Conservation (phyloP, 352 stramenopile genomes). For the Pythium dissotocum region DNA sequence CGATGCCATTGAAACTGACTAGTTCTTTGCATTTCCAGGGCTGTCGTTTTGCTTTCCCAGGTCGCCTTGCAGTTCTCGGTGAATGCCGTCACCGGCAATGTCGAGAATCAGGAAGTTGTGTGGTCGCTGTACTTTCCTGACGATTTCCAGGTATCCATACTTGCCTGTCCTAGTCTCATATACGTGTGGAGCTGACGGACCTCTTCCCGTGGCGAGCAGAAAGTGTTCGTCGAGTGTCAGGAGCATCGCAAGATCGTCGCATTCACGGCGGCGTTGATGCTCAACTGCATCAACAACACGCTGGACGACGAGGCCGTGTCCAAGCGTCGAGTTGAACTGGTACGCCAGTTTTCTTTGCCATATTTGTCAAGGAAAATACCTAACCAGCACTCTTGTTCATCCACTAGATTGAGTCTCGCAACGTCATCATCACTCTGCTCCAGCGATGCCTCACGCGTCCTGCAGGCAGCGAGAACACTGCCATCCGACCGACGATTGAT, state of each 20-base stretch:
- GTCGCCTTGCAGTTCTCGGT: slow-evolving; percentile 77
- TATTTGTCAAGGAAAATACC: background rate
- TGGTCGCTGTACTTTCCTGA: slow-evolving; percentile 75
- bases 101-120: slow-evolving; percentile 43
- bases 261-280: slow-evolving; percentile 56
- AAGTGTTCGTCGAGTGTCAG: slow-evolving; percentile 82
- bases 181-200: too few species aligned
- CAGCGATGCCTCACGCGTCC: slow-evolving; percentile 68
- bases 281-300: slow-evolving; percentile 68
- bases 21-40: slow-evolving; percentile 20
- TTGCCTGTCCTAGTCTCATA: too few species aligned
- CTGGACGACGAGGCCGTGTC: slow-evolving; percentile 27
- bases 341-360: slow-evolving; percentile 11
- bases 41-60: slow-evolving; percentile 55
- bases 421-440: slow-evolving; percentile 72
- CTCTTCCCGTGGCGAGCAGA: too few species aligned
- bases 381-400: background rate
- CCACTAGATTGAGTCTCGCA: slow-evolving; percentile 56
- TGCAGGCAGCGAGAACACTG: background rate
- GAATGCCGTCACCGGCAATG: slow-evolving; percentile 55
- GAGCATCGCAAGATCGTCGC: slow-evolving; percentile 75
- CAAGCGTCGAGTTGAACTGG: slow-evolving; percentile 49
- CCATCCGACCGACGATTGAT: slow-evolving; percentile 17
- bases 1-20: background rate
- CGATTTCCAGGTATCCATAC: slow-evolving; percentile 55